Conservation (phyloP, 2,329 filamentous ascomycete genomes). For the Phialophora expanda region DNA sequence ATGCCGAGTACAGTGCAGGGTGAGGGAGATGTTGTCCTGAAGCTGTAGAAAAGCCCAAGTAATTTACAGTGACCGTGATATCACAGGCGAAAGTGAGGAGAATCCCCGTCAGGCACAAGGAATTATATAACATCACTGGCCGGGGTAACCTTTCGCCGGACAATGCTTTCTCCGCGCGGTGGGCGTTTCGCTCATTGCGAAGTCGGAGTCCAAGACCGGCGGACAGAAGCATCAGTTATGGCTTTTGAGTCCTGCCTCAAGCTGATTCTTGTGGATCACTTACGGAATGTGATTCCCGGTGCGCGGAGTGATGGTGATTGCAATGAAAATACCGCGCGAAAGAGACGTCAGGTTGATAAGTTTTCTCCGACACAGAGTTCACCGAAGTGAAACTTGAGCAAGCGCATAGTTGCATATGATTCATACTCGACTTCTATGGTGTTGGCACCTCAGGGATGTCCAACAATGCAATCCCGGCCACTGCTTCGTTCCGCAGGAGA, state of each 20-base stretch:
- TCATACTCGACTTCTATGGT: no score
- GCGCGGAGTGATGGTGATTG: neutral
- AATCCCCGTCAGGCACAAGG: neutral
- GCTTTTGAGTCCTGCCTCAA: neutral
- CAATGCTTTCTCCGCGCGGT: conserved; percentile 7
- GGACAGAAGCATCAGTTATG: neutral
- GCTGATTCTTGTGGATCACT: neutral
- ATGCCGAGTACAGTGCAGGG: neutral
- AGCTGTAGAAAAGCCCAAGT: neutral
- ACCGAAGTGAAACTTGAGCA: neutral
- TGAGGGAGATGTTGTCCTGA: neutral
- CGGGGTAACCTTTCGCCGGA: neutral
- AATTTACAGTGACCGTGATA: neutral
- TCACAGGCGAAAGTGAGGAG: neutral
- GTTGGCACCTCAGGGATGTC: no score
- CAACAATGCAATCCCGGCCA: no score
- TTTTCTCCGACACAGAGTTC: neutral
- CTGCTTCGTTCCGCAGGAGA: no score
- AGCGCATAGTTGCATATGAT: no score
- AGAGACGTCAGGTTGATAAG: neutral
- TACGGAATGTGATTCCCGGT: neutral
- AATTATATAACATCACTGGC: neutral
- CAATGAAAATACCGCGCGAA: neutral
- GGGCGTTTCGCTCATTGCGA: neutral
- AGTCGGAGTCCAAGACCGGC: conserved; percentile 3